Base-by-base conservation (phyloP, 495 filamentous ascomycete genomes). In the Delitschia confertaspora region DNA sequence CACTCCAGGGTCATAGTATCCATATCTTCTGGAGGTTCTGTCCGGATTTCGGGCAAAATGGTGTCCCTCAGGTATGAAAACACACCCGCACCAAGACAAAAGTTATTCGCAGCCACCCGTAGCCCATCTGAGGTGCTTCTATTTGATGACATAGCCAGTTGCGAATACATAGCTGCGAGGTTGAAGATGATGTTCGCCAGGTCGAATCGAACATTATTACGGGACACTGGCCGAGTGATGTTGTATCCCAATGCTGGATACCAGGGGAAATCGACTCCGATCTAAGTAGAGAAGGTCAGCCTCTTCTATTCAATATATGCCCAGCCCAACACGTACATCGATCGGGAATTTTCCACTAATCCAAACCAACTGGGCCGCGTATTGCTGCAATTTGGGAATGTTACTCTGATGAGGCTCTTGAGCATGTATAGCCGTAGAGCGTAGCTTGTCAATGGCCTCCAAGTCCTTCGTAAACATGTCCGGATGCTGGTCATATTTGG, bases 401-500 rank as follows among this genome's bases (percentile, higher is more conserved):
- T 91, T 93, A 58, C 82, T 93, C n/a, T 76, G 65, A 63, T 98
- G 91, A 10, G 91, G 77, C 54, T 96, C 91, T 42, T 82, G 78
- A 8, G 89, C 81, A 62, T 87, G 82, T 45, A 95, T 66, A 32
- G 91, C 91, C 47, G 88, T 84, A 33, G 69, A 74, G 8, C 91
- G 77, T 37, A 96, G 60, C 33, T 75, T 69, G 59, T 98, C 88
- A 60, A 98, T 86, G 46, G 82, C 73, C 41, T 91, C 74, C 29
- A 98, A 74, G 65, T 98, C 91, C 37, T 83, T 72, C 47, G 79
- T 74, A 64, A 98, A 98, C 87, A 95, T 94, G 62, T 94, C 86
- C 40, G 93, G 91, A 63, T 95, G 91, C 60, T 98, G 91, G 65
- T 96, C 91, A 82, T 98, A 98, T 74, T 96, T 95, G 59, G 78